Evolutionary conservation across 1,284 basidiomycete genomes (phyloP).

Genomic region (Cryptococcus sp.): DNA sequence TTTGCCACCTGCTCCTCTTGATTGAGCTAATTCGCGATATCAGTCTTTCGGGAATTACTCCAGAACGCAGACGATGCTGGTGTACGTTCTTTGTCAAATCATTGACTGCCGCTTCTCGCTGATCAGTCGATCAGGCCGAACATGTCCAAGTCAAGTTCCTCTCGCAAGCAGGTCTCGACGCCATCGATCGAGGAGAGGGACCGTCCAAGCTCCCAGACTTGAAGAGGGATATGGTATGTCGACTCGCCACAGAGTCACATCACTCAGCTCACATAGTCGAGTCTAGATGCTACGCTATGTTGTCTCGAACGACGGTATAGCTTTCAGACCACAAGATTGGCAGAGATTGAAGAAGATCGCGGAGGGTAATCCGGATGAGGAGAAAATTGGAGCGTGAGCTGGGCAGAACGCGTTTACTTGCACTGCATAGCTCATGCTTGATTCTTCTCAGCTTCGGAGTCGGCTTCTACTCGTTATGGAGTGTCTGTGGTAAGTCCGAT

Average conservation of each 20-base stretch:
- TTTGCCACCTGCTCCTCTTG: not conserved
- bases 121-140: constrained; percentile 56
- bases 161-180: constrained; percentile 61
- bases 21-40: constrained; percentile 12
- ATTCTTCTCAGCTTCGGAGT: constrained; percentile 50
- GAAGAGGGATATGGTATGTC: constrained; percentile 59
- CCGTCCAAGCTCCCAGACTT: constrained; percentile 58
- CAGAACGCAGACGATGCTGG: constrained; percentile 95
- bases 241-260: not conserved
- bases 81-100: constrained; percentile 21
- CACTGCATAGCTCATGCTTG: not conserved
- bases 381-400: constrained; percentile 55
- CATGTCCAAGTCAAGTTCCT: constrained; percentile 80
- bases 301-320: constrained; percentile 84
- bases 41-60: constrained; percentile 85
- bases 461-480: constrained; percentile 59
- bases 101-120: no score
- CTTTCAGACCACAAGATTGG: constrained; percentile 80
- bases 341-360: constrained; percentile 72
- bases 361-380: constrained; percentile 59
- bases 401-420: constrained; percentile 19
- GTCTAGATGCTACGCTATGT: constrained; percentile 53
- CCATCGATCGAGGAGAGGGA: constrained; percentile 47
- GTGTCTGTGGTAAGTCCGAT: constrained; percentile 47
- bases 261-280: constrained; percentile 1